Base-by-base conservation (phyloP, 768 basidiomycete species). In the Boletus pseudopeckii region DNA sequence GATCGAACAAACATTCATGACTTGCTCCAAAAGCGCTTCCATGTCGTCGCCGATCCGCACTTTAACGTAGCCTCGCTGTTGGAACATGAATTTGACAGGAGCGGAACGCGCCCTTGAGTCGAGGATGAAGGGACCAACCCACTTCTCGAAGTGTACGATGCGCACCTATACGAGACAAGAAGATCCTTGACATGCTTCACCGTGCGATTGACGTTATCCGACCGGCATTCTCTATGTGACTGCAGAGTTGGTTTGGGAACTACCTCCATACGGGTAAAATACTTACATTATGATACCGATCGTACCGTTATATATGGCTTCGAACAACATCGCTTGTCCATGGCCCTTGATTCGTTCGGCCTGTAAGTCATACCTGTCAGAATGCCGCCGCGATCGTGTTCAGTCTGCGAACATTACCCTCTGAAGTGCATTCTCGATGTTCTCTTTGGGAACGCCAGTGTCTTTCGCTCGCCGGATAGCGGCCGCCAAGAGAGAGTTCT, bases 21-120 rank as follows among this genome's bases (percentile, higher is more conserved):
- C 75, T 14, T 53, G 52, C 22, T 80, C 76, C 44, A 80, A 65
- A 8, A 81, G 64, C 36, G 48, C 41, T 24, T 67, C 55, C 55
- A 72, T 68, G 22, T 68, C 68, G 50, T 69, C 64, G 18, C 71
- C 70, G 10, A 79, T 53, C 15, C 73, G 61, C 17, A 83, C 73
- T 50, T 71, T 75, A 33, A 87, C 75, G 50, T 73, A 73, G 17
- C 84, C 86, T 63, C 75, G 72, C 28, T 80, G 75, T 53, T 74
- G 71, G 60, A 88, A 88, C 76, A 86, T 80, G 64, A 80, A 88
- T 56, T 78, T 80, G 24, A 87, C 85, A 0, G 85, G 79, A 3
- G 86, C 74, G 37, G 83, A 71, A 36, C 80, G 83, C 34, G 82
- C 83, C 40, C 86, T 87, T 38, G 33, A 10, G 56, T n/a, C 24